phyloP scores from a whole-genome alignment of 2,329 filamentous ascomycete species.

The Scedosporium boydii region DNA sequence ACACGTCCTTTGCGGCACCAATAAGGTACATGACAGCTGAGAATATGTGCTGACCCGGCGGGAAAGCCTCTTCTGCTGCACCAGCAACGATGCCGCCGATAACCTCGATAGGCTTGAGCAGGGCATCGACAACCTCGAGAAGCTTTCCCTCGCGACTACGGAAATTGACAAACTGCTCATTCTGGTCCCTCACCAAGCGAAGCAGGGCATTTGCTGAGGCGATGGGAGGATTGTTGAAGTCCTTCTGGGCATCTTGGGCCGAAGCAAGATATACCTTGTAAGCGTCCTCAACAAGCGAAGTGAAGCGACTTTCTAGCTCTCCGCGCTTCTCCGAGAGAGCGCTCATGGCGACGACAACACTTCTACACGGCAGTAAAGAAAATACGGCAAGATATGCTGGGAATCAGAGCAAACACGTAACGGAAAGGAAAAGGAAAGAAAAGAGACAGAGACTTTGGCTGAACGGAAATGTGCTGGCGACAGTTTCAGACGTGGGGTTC shows the following conservation, averaged over 20 bases:
- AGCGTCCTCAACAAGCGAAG: conserved; percentile 9
- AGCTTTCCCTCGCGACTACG: conserved; percentile 9
- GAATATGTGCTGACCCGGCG: conserved; percentile 30
- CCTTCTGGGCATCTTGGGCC: conserved; percentile 2
- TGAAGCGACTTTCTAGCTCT: conserved; percentile 10
- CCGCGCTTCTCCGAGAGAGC: conserved; percentile 3
- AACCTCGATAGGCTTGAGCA: conserved; percentile 26
- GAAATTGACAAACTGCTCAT: conserved; percentile 10
- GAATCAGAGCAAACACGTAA: background rate
- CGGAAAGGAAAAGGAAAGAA: background rate
- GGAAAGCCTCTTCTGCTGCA: conserved; percentile 26
- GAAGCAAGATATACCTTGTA: conserved; percentile 8
- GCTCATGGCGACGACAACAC: background rate
- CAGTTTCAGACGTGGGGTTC: too few relatives aligned
- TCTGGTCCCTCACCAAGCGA: conserved; percentile 8
- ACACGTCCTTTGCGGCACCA: conserved; percentile 33
- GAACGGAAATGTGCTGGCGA: too few relatives aligned
- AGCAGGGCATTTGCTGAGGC: conserved; percentile 8
- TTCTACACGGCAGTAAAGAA: background rate
- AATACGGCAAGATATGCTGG: background rate
- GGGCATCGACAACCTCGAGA: conserved; percentile 9
- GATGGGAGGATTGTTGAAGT: conserved; percentile 8
- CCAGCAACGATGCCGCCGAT: conserved; percentile 28
- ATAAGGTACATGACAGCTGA: conserved; percentile 32
- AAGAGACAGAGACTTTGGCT: background rate